phyloP scores from a whole-genome alignment of 75 land plant genomes.

The Adiantum capillusveneris region DNA sequence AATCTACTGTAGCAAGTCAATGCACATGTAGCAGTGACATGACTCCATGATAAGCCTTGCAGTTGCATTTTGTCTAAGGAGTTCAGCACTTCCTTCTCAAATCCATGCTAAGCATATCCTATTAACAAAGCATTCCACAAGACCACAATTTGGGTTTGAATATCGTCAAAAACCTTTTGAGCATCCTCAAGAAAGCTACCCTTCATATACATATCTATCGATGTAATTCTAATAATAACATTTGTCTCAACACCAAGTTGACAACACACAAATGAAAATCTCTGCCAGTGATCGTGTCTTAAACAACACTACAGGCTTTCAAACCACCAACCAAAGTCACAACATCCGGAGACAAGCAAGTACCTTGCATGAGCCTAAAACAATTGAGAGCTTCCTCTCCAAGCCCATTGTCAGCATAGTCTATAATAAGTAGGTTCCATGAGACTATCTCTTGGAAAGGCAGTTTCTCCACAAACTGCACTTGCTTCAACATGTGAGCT shows the following conservation, averaged over 20 bases:
- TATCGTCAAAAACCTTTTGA: constrained; percentile 8
- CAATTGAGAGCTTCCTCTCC: constrained; percentile 16
- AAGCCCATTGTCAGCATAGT: constrained; percentile 22
- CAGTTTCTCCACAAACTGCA: constrained; percentile 22
- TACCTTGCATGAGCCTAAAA: constrained; percentile 17
- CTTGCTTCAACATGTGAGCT: constrained; percentile 1
- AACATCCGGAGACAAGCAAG: constrained; percentile 8
- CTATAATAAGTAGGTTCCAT: constrained; percentile 40
- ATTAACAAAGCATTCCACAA: constrained; percentile 21
- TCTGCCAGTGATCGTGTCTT: constrained; percentile 7
- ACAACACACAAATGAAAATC: constrained; percentile 24
- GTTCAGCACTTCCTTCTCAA: constrained; percentile 12
- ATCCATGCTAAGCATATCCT: constrained; percentile 4
- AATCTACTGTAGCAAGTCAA: constrained; percentile 18
- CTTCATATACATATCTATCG: constrained; percentile 20
- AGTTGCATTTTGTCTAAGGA: constrained; percentile 14
- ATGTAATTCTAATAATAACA: constrained; percentile 5
- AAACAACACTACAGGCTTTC: constrained; percentile 6
- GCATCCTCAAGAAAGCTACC: constrained; percentile 6
- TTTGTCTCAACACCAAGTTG: constrained; percentile 17
- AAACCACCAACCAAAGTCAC: constrained; percentile 19
- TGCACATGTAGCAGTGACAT: constrained; percentile 15
- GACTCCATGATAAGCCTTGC: constrained; percentile 14
- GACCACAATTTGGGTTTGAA: constrained; percentile 9
- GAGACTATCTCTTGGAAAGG: constrained; percentile 19